Conservation (phyloP, 768 basidiomycete species). For the Ramaria sp. region DNA sequence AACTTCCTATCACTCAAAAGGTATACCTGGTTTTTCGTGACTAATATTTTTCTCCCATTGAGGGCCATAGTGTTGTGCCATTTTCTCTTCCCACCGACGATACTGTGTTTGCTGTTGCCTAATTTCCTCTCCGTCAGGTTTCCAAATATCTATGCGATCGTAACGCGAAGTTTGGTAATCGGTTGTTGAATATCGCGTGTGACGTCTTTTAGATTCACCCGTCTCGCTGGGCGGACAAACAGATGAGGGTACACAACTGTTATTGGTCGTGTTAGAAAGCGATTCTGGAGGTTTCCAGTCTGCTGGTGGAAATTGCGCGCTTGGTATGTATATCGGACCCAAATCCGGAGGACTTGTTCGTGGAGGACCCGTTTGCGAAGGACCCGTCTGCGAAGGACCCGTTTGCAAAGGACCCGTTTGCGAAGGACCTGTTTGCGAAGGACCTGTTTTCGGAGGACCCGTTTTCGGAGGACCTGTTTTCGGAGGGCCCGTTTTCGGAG, state of each 20-base stretch:
- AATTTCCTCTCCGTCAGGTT: background rate
- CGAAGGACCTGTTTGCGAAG: too few relatives aligned
- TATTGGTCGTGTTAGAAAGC: background rate
- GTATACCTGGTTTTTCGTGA: slow-evolving; percentile 1
- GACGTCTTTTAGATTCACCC: background rate
- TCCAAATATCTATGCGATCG: background rate
- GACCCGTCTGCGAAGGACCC: too few relatives aligned
- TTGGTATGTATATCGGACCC: background rate
- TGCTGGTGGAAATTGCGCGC: background rate
- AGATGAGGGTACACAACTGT: background rate
- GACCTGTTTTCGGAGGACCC: too few relatives aligned
- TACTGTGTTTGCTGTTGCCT: background rate
- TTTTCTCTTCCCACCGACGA: slow-evolving; percentile 4
- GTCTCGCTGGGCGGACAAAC: background rate
- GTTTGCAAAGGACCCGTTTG: too few relatives aligned
- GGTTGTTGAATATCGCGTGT: slow-evolving; percentile 4
- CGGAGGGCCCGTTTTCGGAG: too few relatives aligned
- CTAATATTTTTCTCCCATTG: slow-evolving; percentile 2
- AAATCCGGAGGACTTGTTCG: background rate
- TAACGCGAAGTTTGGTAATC: background rate
- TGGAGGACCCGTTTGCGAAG: too few relatives aligned
- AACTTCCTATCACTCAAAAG: slow-evolving; percentile 3
- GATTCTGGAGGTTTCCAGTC: slow-evolving; percentile 1
- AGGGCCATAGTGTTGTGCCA: slow-evolving; percentile 4
- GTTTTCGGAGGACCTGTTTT: too few relatives aligned